Conservation (phyloP, 192 early-diverging fungal genomes). For the Borealophlyctis nickersoniae region DNA sequence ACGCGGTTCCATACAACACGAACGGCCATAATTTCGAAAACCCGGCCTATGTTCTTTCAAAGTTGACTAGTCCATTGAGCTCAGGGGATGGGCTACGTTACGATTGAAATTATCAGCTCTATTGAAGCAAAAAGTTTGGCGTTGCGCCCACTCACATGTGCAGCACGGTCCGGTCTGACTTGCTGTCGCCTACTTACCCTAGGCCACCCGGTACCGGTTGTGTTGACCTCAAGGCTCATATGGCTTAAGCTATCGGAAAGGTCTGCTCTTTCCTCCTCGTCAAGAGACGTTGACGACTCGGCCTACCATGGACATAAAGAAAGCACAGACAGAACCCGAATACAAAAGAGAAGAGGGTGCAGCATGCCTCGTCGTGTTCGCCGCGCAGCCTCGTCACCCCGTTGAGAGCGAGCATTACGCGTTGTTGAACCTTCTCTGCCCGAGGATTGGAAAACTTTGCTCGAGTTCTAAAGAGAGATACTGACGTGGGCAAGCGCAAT, state of each 20-base stretch:
- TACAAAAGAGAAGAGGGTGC: neutral
- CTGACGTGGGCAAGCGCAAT: too few relatives aligned
- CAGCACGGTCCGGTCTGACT: neutral
- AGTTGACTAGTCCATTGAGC: neutral
- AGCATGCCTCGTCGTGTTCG: neutral
- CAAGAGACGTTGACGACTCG: slow-evolving; percentile 6
- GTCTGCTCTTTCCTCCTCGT: slow-evolving; percentile 1
- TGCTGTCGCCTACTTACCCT: slow-evolving; percentile 44
- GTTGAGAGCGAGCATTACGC: neutral
- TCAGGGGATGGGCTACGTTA: neutral
- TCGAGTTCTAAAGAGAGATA: too few relatives aligned
- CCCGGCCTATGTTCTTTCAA: neutral
- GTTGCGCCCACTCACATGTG: neutral
- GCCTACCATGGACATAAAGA: slow-evolving; percentile 1
- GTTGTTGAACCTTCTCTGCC: too few relatives aligned
- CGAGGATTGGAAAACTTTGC: neutral
- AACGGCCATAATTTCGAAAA: neutral
- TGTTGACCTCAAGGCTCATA: slow-evolving; percentile 75
- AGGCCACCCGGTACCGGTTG: slow-evolving; percentile 73
- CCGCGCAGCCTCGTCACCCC: neutral
- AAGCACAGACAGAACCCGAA: neutral
- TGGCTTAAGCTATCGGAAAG: slow-evolving; percentile 64
- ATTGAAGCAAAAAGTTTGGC: neutral
- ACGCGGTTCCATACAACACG: neutral
- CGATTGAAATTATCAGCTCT: neutral